Percentiles rank a stretch among this genome's conserved stretches.
These are phyloP conservation scores for Zymoseptoria crescenta DNA, from an alignment of 2,329 filamentous ascomycete species.

Conservation along the genomic window DNA sequence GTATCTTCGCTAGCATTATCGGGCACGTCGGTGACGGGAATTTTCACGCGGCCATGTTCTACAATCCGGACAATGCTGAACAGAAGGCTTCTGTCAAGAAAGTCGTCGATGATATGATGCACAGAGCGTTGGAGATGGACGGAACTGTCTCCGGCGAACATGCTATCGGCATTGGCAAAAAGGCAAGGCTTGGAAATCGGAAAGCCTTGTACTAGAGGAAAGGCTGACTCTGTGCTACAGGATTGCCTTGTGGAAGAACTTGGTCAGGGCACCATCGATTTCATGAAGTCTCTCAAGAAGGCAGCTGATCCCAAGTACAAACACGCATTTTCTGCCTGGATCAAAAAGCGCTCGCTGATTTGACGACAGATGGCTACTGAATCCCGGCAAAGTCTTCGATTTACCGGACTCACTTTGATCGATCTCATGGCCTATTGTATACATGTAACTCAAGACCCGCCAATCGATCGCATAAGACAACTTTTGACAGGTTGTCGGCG, in stretches of 20 bases:
- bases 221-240: background rate
- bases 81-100: conserved; percentile 72
- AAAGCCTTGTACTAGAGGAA: background rate
- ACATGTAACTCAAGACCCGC: background rate
- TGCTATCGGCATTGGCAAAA: conserved; percentile 19
- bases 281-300: conserved; percentile 16
- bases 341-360: background rate
- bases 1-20: conserved; percentile 77
- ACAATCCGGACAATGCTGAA: conserved; percentile 59
- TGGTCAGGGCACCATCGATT: conserved; percentile 12
- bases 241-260: conserved; percentile 14
- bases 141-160: conserved; percentile 48
- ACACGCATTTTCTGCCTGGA: background rate
- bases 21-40: conserved; percentile 92
- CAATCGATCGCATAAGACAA: too few relatives aligned
- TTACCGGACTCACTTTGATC: background rate
- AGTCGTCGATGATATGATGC: conserved; percentile 80
- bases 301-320: conserved; percentile 12
- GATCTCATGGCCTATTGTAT: background rate
- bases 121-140: conserved; percentile 86
- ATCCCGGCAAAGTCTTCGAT: conserved; percentile 17
- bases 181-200: conserved; percentile 1
- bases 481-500: too few relatives aligned
- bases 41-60: conserved; percentile 90
- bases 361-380: conserved; percentile 13